Conservation (phyloP, 129 eudicot species). For the Centrapalus pauciflorus region DNA sequence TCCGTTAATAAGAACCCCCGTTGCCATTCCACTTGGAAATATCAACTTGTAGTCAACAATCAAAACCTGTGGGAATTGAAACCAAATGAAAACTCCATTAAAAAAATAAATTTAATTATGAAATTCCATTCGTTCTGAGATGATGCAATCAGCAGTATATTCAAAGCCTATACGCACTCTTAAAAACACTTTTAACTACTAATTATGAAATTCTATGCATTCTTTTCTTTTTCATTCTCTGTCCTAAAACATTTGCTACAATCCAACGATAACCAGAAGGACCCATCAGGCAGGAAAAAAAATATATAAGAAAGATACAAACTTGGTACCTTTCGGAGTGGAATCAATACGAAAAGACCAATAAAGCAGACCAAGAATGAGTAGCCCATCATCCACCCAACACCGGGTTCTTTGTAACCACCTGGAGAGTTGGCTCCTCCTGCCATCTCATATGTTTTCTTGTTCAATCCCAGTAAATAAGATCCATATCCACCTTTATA, state of each 20-base stretch:
- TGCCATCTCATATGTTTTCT: constrained; percentile 62
- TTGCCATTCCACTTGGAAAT: constrained; percentile 94
- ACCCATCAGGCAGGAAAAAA: not conserved
- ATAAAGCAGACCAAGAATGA: constrained; percentile 70
- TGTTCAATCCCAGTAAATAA: constrained; percentile 64
- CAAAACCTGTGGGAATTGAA: constrained; percentile 53
- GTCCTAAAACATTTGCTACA: not conserved
- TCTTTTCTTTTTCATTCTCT: not conserved
- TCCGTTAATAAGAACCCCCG: constrained; percentile 89
- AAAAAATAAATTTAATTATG: not conserved
- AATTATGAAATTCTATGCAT: not conserved
- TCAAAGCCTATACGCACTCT: not conserved
- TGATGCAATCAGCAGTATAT: not conserved
- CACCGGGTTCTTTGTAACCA: constrained; percentile 57
- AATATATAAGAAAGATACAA: not conserved
- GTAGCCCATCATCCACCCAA: constrained; percentile 77
- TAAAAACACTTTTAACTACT: constrained; percentile 1
- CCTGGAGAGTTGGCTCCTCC: constrained; percentile 49
- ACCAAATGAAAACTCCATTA: constrained; percentile 23
- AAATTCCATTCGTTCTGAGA: not conserved
- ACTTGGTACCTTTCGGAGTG: constrained; percentile 64
- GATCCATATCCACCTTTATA: constrained; percentile 74
- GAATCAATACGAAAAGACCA: constrained; percentile 79
- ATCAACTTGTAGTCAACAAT: constrained; percentile 73
- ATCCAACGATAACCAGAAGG: not conserved